Percentiles rank a stretch among this genome's conserved stretches.
These are phyloP conservation scores for Colletotrichum sp. DNA, from an alignment of 2,329 filamentous ascomycete species.

Conservation along the genomic window DNA sequence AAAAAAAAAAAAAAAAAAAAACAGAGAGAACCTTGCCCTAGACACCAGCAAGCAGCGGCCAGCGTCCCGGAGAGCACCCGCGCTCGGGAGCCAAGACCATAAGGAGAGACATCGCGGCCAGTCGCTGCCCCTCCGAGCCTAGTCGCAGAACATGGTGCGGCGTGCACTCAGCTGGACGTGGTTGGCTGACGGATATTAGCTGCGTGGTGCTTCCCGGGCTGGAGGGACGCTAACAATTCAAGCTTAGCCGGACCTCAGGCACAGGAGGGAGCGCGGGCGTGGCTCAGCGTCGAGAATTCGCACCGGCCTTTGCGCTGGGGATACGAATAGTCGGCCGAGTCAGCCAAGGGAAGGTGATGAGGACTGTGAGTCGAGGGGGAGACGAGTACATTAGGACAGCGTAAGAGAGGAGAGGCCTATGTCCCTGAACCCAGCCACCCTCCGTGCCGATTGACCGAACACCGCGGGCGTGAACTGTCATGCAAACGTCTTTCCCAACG, in stretches of 20 bases:
- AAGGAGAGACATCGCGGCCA: neutral
- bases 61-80: conserved; percentile 10
- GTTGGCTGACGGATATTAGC: neutral
- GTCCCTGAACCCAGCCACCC: neutral
- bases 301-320: neutral
- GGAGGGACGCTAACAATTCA: conserved; percentile 15
- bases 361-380: neutral
- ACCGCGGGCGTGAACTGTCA: neutral
- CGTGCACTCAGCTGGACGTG: neutral
- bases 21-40: neutral
- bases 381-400: neutral
- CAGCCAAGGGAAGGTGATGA: neutral
- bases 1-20: neutral
- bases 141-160: neutral
- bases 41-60: neutral
- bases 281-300: neutral
- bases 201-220: neutral
- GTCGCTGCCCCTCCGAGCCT: neutral
- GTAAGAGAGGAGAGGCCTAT: neutral
- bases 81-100: neutral
- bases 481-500: neutral
- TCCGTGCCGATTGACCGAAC: neutral
- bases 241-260: conserved; percentile 12
- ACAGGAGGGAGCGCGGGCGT: neutral
- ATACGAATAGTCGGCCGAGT: neutral